Evolutionary conservation across 495 filamentous ascomycete species (phyloP), one percentile per base, ranked within the genome.

Genomic region (Chaetomium fimeti): DNA sequence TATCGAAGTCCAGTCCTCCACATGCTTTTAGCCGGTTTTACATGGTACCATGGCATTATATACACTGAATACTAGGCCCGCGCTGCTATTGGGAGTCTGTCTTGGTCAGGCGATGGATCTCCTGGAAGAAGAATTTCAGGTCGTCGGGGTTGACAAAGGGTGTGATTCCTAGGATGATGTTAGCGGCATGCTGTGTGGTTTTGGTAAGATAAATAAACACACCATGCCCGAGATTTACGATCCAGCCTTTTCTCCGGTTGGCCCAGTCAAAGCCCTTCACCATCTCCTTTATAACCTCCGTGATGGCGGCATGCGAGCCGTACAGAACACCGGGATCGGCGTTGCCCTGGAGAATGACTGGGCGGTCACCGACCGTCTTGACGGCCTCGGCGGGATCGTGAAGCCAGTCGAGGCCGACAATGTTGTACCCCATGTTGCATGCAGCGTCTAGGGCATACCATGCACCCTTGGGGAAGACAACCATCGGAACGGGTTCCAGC

Each of bases 391-490:
- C 89, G 5, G 94, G 91, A 71, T 93, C 91, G 66, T 97, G 91
- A 28, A 93, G 84, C 94, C 94, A 98, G 75, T 98, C 94, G 61
- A 98, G 80, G 27, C 95, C 90, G 57, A 98, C 88, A 36, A 96
- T 90, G 66, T 98, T 87, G 77, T 98, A 98, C 15, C 91, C 92
- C 24, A 91, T 86, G 68, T 91, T 79, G 76, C 93, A 97, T 16
- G 93, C 83, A 15, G 89, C 87, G 66, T 97, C 91, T 36, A 98
- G 80, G 5, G 91, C 92, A 76, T 93, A 96, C 91, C 94, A 96
- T n/a, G 94, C 93, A 5, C 94, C 94, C 79, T 98, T 98, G n/a
- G 94, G 92, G 75, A 98, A 98, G 18, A 97, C 91, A n/a, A 91
- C 94, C 94, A 98, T 97, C 2, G 94, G 94, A 2, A 98, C 95